These are phyloP conservation scores for Saturnispora dispora DNA, from an alignment of 805 yeast genomes.

Conservation along the genomic window DNA sequence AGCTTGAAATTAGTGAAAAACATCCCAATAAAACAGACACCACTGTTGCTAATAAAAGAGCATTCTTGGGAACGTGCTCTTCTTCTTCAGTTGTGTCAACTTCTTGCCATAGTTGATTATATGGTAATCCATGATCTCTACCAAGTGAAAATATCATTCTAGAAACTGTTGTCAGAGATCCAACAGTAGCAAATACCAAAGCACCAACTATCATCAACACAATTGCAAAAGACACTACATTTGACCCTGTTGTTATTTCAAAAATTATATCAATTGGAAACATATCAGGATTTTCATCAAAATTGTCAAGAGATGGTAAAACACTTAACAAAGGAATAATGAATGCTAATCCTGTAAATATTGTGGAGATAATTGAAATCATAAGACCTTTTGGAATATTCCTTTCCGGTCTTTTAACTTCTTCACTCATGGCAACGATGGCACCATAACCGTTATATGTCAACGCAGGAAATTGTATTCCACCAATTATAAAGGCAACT, in stretches of 20 bases:
- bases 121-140: slow-evolving; percentile 75
- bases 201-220: slow-evolving; percentile 62
- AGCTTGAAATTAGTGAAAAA: slow-evolving; percentile 56
- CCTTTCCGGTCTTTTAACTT: slow-evolving; percentile 64
- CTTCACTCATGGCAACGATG: slow-evolving; percentile 75
- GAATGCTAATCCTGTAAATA: slow-evolving; percentile 62
- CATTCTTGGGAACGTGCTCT: slow-evolving; percentile 60
- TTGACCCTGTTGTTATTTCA: slow-evolving; percentile 59
- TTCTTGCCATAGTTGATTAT: slow-evolving; percentile 51
- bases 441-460: slow-evolving; percentile 79
- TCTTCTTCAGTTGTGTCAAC: slow-evolving; percentile 47
- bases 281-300: slow-evolving; percentile 55
- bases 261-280: slow-evolving; percentile 76
- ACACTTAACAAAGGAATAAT: slow-evolving; percentile 64
- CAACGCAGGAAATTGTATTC: slow-evolving; percentile 69
- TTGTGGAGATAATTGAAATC: slow-evolving; percentile 53
- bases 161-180: slow-evolving; percentile 73
- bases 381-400: slow-evolving; percentile 69
- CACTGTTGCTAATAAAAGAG: slow-evolving; percentile 54
- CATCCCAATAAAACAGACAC: slow-evolving; percentile 53
- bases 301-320: slow-evolving; percentile 53
- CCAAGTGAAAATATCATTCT: slow-evolving; percentile 77
- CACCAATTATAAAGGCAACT: slow-evolving; percentile 70
- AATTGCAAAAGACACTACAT: slow-evolving; percentile 57
- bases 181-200: slow-evolving; percentile 66